Conservation (phyloP, 148 eudicot genomes). For the Polygonum aviculare region DNA sequence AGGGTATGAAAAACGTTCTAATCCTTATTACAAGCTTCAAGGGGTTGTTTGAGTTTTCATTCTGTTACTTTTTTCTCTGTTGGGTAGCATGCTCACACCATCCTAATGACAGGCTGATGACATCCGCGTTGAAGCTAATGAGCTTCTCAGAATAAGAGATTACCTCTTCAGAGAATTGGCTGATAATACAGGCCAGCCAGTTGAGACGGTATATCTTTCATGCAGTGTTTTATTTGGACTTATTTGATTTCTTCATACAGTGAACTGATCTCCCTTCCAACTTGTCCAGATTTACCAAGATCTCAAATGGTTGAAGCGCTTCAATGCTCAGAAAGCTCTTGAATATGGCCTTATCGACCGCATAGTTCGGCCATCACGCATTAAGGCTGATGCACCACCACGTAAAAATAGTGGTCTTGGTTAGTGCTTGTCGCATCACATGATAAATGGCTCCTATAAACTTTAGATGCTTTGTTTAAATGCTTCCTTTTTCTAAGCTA, state of each 20-base stretch:
- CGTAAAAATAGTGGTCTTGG: conserved; percentile 62
- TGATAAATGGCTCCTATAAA: background rate
- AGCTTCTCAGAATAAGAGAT: conserved; percentile 73
- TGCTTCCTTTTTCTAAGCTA: background rate
- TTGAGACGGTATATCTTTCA: conserved; percentile 47
- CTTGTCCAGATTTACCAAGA: conserved; percentile 64
- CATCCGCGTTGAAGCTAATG: conserved; percentile 61
- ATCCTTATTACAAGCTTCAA: background rate
- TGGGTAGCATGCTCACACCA: background rate
- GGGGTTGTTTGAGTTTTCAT: background rate
- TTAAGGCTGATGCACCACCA: conserved; percentile 55
- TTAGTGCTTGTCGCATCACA: conserved; percentile 23
- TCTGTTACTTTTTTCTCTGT: background rate
- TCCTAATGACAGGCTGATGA: conserved; percentile 64
- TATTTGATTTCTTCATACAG: background rate
- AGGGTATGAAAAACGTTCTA: conserved; percentile 35
- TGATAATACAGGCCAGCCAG: conserved; percentile 76
- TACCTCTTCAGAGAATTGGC: conserved; percentile 74
- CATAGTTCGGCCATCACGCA: conserved; percentile 55
- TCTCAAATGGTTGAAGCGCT: conserved; percentile 45
- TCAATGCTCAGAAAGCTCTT: conserved; percentile 73
- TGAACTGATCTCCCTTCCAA: background rate
- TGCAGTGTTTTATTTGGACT: background rate
- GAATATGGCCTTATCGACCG: conserved; percentile 90
- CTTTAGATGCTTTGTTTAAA: background rate